Evolutionary conservation across 2,329 filamentous ascomycete species (phyloP), one percentile per base, ranked within the genome.

Genomic region (Neonectria magnoliae): DNA sequence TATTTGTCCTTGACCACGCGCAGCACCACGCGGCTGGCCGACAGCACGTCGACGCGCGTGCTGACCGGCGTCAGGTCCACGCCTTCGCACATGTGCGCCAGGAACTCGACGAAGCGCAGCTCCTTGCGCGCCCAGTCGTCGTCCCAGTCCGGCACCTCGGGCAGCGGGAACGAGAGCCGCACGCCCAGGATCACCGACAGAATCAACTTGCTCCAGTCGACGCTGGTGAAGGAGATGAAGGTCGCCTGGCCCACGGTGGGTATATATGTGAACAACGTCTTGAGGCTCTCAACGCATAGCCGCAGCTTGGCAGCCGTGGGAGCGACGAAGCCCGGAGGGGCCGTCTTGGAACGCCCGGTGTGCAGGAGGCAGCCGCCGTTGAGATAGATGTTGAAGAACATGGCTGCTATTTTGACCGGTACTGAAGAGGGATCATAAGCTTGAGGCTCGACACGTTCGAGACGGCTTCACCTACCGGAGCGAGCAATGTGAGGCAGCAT

Each of bases 1-100:
- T 81, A 87, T 75, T 85, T 87, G 20, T 71, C 71, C 72, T 76
- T 81, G 44, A 87, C 78, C 14, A 84, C 79, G 2, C 75, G 75
- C 3, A 87, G 68, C 33, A 87, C 79, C 8, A 85, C 75, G 48
- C 77, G 79, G 47, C 83, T 80, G 1, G 85, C 85, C 0, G 80
- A 80, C 5, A 82, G 69, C 1, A 82, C 75, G 60, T 86, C 83
- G 42, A 80, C 79, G 42, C 71, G 76, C 45, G 73, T 77, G 10
- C 64, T 70, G 5, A 68, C 68, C 2, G 71, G 62, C 25, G 72
- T 71, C 14, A 71, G 60, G 11, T 75, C 73, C 2, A 57, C 45
- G 41, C 68, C 67, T 4, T 71, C 62, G 38, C 76, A 79, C 62
- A 85, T 74, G 54, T 67, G 71, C 1, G 74, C 71, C 10, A 86